Percentiles rank a stretch among this genome's conserved stretches.
These are phyloP conservation scores for Lepraria neglecta DNA, from an alignment of 495 filamentous ascomycete genomes.

Conservation along the genomic window DNA sequence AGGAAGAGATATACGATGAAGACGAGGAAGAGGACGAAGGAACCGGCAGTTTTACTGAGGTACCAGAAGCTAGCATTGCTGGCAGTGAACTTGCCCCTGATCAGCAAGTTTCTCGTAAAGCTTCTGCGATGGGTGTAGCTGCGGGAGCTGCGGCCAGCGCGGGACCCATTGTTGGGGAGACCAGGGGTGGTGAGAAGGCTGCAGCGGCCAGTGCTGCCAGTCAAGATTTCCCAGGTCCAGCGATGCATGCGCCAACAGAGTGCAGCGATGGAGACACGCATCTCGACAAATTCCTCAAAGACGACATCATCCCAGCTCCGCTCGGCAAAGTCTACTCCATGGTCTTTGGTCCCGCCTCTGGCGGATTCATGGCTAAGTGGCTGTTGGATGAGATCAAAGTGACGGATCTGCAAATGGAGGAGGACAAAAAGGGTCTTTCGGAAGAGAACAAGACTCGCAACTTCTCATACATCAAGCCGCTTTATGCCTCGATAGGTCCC, in stretches of 20 bases:
- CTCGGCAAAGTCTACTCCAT: constrained; percentile 87
- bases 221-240: constrained; percentile 79
- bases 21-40: constrained; percentile 58
- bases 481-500: constrained; percentile 77
- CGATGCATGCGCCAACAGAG: constrained; percentile 73
- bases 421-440: constrained; percentile 70
- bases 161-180: constrained; percentile 37
- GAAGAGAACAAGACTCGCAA: constrained; percentile 64
- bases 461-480: constrained; percentile 88
- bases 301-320: constrained; percentile 80
- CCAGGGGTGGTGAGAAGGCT: constrained; percentile 49
- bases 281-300: constrained; percentile 76
- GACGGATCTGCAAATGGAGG: constrained; percentile 71
- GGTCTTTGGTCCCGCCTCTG: constrained; percentile 74
- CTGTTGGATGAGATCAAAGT: constrained; percentile 83
- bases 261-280: constrained; percentile 70
- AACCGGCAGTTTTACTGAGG: constrained; percentile 53
- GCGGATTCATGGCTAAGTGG: constrained; percentile 76
- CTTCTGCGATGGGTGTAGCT: constrained; percentile 51
- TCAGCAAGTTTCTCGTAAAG: constrained; percentile 50
- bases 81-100: constrained; percentile 53
- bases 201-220: constrained; percentile 43
- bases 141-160: constrained; percentile 37
- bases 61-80: constrained; percentile 51
- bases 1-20: constrained; percentile 71